Base-by-base conservation (phyloP, 345 rosid genomes). In the Eutrema heterophyllum region DNA sequence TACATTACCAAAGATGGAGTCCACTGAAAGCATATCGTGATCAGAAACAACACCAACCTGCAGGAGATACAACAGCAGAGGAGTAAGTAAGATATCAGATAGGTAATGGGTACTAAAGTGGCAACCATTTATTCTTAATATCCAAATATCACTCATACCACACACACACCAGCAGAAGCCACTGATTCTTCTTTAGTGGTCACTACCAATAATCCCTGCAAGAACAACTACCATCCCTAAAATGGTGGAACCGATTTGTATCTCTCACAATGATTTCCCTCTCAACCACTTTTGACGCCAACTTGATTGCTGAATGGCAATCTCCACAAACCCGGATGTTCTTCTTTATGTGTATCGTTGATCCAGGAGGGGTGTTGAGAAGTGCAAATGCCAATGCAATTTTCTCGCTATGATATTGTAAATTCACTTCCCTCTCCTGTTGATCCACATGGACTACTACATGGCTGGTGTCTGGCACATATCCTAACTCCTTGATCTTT, bases 11-110 rank as follows among this genome's bases (percentile, higher is more conserved):
- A 97, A 91, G 49, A 94, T 86, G 40, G 95, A 81, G 81, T 89
- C 96, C 9, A 94, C 79, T 48, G 96, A 95, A 80, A 91, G 71
- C 76, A 94, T 74, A 72, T 94, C 98, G 78, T 94, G 89, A 82
- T 94, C 97, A 43, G 97, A 91, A 82, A 94, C 97, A 74, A 94
- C 95, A 52, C 98, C 98, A 79, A 94, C 95, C 98, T 91, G 85
- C 81, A 85, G 35, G 58, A 50, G 48, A 48, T 15, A 69, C 43
- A n/a, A 11, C 40, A 63, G 50, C 33, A 56, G 55, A 63, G 60
- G 26, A 41, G 10, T 15, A 54, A 68, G 57, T 29, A 12, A 29
- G 14, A 11, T 49, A 30, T 58, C 68, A 24, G 9, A 52, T 6
- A 60, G 1, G 67, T 35, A 43, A 60, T 29, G 54, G 5, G 15